Evolutionary conservation across 805 yeast genomes (phyloP), one percentile per base, ranked within the genome.

Genomic region (Candida nonsorbophila): DNA sequence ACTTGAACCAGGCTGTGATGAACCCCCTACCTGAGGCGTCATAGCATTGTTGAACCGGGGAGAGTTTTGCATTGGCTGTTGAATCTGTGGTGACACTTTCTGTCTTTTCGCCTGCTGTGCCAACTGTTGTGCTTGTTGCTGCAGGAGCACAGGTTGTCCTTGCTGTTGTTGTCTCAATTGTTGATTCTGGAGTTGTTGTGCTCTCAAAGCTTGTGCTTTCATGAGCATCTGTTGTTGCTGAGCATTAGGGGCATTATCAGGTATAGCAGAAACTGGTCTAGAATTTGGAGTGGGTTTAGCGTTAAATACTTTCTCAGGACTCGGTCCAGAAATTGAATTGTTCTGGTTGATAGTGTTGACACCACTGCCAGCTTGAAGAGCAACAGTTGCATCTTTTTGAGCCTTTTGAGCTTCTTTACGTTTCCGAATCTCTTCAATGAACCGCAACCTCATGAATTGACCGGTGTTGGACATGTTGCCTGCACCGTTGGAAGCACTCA

Each of bases 401-500:
- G 54, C 60, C 38, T 58, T 59, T 28, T 65, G 68, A 5, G 63
- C 53, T 38, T 63, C 68, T 45, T 75, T 73, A 49, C 83, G 74
- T 26, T 83, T 67, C 31, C 94, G 67, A 58, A 84, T 77, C 55
- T 83, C 92, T 53, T 90, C 97, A 35, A 90, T 82, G 45, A 88
- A 86, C 39, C 94, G 70, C 29, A 90, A 62, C 40, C 97, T 74
- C 69, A 84, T 75, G 54, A 92, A 92, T 53, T 87, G 94, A n/a
- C 43, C 43, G 4, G 42, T 31, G 13, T 38, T 33, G 3, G 37
- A 24, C 11, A 22, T 24, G 22, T 28, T 30, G 9, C 32, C 13
- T 16, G 22, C 10, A 4, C 33, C 33, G 6, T 14, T 10, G 8
- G 27, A 17, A 11, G 30, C 15, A 2, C 36, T 26, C 2, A 21